Evolutionary conservation across 2,329 filamentous ascomycete species (phyloP).

Genomic region (Sphaerostilbella broomeana): DNA sequence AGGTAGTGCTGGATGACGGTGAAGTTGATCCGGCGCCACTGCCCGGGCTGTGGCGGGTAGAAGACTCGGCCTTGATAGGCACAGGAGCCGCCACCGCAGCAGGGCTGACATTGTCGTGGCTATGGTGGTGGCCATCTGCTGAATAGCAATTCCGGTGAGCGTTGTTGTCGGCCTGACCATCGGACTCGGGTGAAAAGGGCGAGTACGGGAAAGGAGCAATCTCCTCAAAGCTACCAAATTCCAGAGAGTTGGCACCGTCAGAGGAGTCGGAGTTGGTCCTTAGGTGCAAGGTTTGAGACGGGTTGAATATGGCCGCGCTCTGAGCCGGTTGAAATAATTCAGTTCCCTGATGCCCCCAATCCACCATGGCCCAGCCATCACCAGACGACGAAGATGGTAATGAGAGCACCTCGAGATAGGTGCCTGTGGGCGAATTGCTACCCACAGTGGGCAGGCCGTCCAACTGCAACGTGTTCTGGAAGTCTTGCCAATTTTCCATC

Average conservation of each 20-base stretch:
- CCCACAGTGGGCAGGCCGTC: constrained; percentile 38
- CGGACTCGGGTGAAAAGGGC: constrained; percentile 77
- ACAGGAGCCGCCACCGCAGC: constrained; percentile 62
- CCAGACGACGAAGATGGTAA: constrained; percentile 74
- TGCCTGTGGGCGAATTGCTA: constrained; percentile 40
- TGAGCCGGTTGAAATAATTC: constrained; percentile 54
- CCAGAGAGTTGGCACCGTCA: constrained; percentile 58
- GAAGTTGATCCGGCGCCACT: constrained; percentile 55
- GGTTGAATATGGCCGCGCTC: constrained; percentile 76
- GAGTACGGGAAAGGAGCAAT: constrained; percentile 63
- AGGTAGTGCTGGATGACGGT: constrained; percentile 54
- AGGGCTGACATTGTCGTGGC: constrained; percentile 58
- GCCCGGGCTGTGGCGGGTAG: constrained; percentile 50
- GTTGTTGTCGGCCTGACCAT: constrained; percentile 58
- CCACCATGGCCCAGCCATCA: constrained; percentile 79
- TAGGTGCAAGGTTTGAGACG: constrained; percentile 81
- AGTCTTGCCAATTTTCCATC: constrained; percentile 74
- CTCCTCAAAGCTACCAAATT: constrained; percentile 78
- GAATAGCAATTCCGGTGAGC: constrained; percentile 57
- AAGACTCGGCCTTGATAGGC: constrained; percentile 53
- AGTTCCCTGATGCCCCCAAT: constrained; percentile 61
- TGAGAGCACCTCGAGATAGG: constrained; percentile 79
- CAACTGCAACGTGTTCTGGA: constrained; percentile 56
- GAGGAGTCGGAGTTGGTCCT: constrained; percentile 83
- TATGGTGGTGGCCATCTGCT: constrained; percentile 46